These are phyloP conservation scores for Pyricularia pennisetigena DNA, from an alignment of 2,329 filamentous ascomycete species.

Conservation along the genomic window DNA sequence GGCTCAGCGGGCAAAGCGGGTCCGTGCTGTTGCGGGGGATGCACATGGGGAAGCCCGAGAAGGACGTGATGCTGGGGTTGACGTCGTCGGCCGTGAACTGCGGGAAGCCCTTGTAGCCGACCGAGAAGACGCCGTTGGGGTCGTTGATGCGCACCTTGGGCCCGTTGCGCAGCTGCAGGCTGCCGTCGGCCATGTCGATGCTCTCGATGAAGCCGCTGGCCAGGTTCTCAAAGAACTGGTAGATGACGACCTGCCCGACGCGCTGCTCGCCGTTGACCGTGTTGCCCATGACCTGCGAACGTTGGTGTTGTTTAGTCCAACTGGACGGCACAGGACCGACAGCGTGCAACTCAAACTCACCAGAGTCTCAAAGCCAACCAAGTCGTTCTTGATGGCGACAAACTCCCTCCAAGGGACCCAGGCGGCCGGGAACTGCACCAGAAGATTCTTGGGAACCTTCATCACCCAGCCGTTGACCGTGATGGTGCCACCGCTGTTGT, in stretches of 20 bases:
- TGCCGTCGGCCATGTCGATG: slow-evolving; percentile 21
- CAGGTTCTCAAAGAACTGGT: slow-evolving; percentile 24
- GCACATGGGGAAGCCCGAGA: slow-evolving; percentile 42
- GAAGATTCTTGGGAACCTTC: slow-evolving; percentile 36
- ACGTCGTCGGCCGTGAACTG: slow-evolving; percentile 37
- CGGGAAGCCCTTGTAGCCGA: slow-evolving; percentile 23
- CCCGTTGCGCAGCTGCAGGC: slow-evolving; percentile 22
- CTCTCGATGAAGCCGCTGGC: slow-evolving; percentile 25
- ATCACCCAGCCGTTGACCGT: slow-evolving; percentile 33
- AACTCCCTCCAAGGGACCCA: slow-evolving; percentile 32
- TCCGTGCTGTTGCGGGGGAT: slow-evolving; percentile 30
- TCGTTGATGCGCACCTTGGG: slow-evolving; percentile 29
- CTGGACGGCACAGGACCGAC: background rate
- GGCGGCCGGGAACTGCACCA: slow-evolving; percentile 36
- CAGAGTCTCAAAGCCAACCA: slow-evolving; percentile 24
- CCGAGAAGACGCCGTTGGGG: slow-evolving; percentile 32
- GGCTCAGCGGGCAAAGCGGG: slow-evolving; percentile 22
- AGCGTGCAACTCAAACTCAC: slow-evolving; percentile 13
- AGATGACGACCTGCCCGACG: slow-evolving; percentile 22
- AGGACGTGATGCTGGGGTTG: slow-evolving; percentile 35
- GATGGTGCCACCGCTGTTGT: slow-evolving; percentile 35
- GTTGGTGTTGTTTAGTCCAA: background rate
- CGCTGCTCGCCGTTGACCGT: slow-evolving; percentile 21
- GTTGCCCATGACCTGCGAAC: slow-evolving; percentile 23
- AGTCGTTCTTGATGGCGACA: slow-evolving; percentile 17